Conservation (phyloP, 2,329 filamentous ascomycete species). For the Clonostachys rosea region DNA sequence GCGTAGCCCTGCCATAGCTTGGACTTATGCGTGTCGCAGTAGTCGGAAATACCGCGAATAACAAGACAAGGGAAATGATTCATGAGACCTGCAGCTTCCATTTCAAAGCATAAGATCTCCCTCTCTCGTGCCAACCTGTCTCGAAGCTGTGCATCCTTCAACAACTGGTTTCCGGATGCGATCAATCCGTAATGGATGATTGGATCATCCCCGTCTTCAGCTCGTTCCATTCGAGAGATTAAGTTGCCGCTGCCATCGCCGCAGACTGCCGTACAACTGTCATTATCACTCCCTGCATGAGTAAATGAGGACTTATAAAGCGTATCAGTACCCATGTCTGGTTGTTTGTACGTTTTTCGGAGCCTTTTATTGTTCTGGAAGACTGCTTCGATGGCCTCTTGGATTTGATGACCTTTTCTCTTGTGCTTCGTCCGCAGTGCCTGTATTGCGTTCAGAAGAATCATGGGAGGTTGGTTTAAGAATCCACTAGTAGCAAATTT, state of each 20-base stretch:
- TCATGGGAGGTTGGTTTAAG: slow-evolving; percentile 1
- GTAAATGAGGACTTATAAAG: not conserved
- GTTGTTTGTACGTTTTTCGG: not conserved
- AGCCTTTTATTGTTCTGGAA: not conserved
- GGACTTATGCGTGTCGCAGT: slow-evolving; percentile 21
- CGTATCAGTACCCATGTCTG: not conserved
- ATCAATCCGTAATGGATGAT: slow-evolving; percentile 5
- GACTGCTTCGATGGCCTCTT: not conserved
- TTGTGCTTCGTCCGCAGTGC: not conserved
- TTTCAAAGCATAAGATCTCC: slow-evolving; percentile 2
- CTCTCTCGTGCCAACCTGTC: not conserved
- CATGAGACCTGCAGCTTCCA: slow-evolving; percentile 5
- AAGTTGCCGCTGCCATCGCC: not conserved
- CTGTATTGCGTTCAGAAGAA: not conserved
- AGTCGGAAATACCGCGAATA: slow-evolving; percentile 24
- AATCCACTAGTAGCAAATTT: not conserved
- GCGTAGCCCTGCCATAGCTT: slow-evolving; percentile 18
- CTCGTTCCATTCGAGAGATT: not conserved
- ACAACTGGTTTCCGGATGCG: slow-evolving; percentile 5
- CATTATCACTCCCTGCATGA: not conserved
- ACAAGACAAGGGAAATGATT: slow-evolving; percentile 16
- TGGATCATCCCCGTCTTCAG: not conserved
- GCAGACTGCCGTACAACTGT: not conserved
- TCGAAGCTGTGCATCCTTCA: not conserved
- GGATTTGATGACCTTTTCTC: not conserved